phyloP scores from a whole-genome alignment of 1,139 yeast species.

The Saccharomyces hybrid region DNA sequence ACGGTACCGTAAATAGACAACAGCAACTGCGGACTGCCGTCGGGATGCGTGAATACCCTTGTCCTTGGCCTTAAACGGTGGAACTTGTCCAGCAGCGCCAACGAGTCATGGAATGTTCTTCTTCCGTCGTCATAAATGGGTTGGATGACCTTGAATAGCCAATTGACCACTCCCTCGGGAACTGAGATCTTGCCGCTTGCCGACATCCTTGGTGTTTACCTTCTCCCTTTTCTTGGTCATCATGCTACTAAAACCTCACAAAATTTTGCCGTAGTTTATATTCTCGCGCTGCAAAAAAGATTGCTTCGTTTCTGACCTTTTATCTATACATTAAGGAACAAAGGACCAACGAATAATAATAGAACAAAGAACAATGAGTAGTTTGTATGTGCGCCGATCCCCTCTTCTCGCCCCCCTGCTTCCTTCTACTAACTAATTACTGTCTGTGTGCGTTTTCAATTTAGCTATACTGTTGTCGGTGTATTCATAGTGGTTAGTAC shows the following conservation, averaged over 20 bases:
- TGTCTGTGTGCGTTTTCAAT: background rate
- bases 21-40: slow-evolving; percentile 54
- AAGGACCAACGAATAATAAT: slow-evolving; percentile 1
- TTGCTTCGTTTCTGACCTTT: background rate
- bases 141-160: slow-evolving; percentile 49
- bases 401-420: background rate
- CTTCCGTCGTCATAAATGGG: slow-evolving; percentile 48
- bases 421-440: background rate
- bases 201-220: background rate
- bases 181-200: slow-evolving; percentile 3
- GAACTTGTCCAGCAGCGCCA: slow-evolving; percentile 43
- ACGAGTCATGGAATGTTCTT: slow-evolving; percentile 53
- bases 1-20: slow-evolving; percentile 54
- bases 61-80: slow-evolving; percentile 62
- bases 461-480: slow-evolving; percentile 65
- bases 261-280: background rate
- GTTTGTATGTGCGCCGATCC: background rate
- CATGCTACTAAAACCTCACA: background rate
- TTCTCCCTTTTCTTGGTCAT: background rate
- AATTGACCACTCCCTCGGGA: slow-evolving; percentile 37
- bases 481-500: slow-evolving; percentile 56
- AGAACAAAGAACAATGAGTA: slow-evolving; percentile 3
- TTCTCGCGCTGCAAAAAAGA: background rate
- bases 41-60: slow-evolving; percentile 52
- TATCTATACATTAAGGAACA: background rate